phyloP scores from a whole-genome alignment of 176 grass and related monocot genomes.

The Juncus effusus region DNA sequence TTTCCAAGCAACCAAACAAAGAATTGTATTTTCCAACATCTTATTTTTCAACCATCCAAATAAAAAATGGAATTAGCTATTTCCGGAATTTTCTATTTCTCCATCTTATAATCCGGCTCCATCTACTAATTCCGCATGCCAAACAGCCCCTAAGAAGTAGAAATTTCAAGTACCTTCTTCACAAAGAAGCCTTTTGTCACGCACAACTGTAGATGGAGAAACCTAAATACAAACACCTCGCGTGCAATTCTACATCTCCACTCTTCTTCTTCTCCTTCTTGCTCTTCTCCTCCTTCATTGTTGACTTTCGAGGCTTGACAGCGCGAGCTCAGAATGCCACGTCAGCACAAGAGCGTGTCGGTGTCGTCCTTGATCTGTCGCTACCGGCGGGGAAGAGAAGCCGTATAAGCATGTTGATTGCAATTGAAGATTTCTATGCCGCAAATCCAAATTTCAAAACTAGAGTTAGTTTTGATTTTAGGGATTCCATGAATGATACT shows the following conservation, averaged over 20 bases:
- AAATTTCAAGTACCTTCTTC: background rate
- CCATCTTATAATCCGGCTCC: no score
- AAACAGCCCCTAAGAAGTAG: background rate
- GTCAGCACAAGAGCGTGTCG: constrained; percentile 24
- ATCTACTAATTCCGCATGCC: no score
- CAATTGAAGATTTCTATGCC: constrained; percentile 45
- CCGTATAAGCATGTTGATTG: constrained; percentile 37
- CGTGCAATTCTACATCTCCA: constrained; percentile 1
- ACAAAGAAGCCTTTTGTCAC: background rate
- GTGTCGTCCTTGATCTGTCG: constrained; percentile 36
- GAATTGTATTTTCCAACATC: no score
- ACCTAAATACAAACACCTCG: background rate
- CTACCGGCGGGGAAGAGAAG: constrained; percentile 28
- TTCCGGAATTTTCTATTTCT: no score
- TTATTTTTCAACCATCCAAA: no score
- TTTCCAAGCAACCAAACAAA: no score
- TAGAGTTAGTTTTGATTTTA: constrained; percentile 23
- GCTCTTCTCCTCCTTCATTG: background rate
- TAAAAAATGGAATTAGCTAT: no score
- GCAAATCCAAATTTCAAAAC: constrained; percentile 23
- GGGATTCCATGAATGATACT: constrained; percentile 34
- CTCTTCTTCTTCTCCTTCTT: background rate
- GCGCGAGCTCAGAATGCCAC: constrained; percentile 23
- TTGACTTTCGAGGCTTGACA: background rate
- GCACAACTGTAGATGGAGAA: background rate